phyloP scores from a whole-genome alignment of 345 rosid genomes.

The Firmiana major region DNA sequence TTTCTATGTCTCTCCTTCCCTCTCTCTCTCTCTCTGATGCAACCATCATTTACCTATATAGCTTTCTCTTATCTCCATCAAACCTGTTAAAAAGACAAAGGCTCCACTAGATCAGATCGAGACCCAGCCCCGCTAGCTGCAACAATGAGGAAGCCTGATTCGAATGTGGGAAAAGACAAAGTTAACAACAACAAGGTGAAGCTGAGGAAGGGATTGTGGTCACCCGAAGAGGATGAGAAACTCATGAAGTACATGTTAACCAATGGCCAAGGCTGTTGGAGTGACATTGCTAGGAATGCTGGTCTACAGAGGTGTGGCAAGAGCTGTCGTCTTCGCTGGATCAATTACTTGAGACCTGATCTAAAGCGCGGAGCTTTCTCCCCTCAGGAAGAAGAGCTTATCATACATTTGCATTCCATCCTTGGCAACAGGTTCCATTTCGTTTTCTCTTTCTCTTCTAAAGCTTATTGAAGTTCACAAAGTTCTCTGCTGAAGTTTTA shows the following conservation, averaged over 20 bases:
- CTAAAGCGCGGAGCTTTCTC: constrained; percentile 79
- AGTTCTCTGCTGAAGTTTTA: no score
- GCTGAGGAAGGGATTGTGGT: constrained; percentile 80
- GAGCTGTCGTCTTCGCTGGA: constrained; percentile 89
- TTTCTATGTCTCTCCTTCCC: constrained; percentile 23
- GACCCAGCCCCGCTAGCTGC: background rate
- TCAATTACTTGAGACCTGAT: constrained; percentile 76
- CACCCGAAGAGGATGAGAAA: constrained; percentile 85
- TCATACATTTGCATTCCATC: constrained; percentile 66
- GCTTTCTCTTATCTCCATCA: constrained; percentile 36
- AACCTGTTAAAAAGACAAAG: constrained; percentile 11
- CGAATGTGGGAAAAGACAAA: constrained; percentile 22
- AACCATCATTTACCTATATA: constrained; percentile 28
- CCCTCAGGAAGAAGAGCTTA: constrained; percentile 71
- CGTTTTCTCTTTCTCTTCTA: no score
- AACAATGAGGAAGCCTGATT: constrained; percentile 17
- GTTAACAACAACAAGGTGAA: constrained; percentile 30
- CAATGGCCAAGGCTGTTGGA: constrained; percentile 87
- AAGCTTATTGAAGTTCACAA: background rate
- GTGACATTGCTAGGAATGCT: constrained; percentile 79
- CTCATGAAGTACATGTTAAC: constrained; percentile 68
- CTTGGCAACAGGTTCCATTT: constrained; percentile 71
- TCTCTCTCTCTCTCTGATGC: constrained; percentile 6
- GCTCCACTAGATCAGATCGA: constrained; percentile 19
- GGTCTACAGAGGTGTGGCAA: constrained; percentile 79